Evolutionary conservation across 2,329 filamentous ascomycete species (phyloP).

Genomic region (Colletotrichum incanum): DNA sequence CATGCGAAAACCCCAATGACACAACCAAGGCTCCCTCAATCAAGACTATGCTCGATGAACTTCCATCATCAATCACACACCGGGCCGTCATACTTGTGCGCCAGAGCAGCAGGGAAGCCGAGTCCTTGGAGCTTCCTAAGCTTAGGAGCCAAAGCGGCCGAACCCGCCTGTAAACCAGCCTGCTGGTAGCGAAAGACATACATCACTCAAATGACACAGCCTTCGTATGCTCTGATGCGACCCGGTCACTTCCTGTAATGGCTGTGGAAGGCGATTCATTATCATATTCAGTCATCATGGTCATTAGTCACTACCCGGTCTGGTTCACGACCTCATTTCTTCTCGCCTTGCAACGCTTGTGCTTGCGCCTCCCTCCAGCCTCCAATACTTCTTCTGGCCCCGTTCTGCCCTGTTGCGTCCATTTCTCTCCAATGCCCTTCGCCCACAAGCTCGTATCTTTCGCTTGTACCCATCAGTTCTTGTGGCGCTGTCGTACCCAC

Average conservation of each 20-base stretch:
- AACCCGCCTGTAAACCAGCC: neutral
- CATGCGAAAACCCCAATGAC: neutral
- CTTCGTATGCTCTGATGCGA: neutral
- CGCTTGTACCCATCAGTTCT: conserved; percentile 47
- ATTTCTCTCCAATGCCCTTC: conserved; percentile 50
- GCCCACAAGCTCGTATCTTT: conserved; percentile 54
- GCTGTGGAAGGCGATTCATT: neutral
- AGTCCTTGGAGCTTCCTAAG: neutral
- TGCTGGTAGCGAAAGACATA: neutral
- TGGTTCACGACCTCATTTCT: neutral
- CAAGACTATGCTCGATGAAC: neutral
- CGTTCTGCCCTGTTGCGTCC: conserved; percentile 37
- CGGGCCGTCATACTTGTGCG: no score
- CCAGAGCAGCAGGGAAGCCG: neutral
- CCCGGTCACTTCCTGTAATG: neutral
- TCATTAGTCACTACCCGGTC: conserved; percentile 22
- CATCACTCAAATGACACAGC: neutral
- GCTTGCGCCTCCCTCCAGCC: conserved; percentile 32
- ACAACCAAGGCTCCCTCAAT: neutral
- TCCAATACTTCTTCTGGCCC: conserved; percentile 34
- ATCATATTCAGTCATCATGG: neutral
- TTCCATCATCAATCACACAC: neutral
- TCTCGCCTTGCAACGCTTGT: conserved; percentile 1
- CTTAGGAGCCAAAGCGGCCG: neutral
- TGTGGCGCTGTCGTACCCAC: conserved; percentile 41